Conservation (phyloP, 2,329 filamentous ascomycete species). For the Tolypocladium capitatum region DNA sequence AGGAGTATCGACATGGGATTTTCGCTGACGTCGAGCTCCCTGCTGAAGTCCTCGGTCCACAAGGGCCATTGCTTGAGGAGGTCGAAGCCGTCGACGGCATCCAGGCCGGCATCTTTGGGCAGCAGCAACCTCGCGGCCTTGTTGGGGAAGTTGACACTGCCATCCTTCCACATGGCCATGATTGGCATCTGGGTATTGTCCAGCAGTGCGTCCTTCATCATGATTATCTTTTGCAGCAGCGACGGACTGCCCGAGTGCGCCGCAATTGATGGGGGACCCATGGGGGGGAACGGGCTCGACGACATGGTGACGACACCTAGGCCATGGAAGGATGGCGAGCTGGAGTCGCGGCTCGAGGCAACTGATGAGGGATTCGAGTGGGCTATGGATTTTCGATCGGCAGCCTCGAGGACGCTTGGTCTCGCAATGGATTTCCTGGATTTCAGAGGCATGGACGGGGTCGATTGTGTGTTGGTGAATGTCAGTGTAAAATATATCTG, state of each 20-base stretch:
- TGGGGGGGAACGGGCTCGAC: conserved; percentile 49
- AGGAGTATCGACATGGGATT: conserved; percentile 55
- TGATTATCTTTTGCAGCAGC: conserved; percentile 56
- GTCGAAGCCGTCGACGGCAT: conserved; percentile 35
- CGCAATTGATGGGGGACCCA: conserved; percentile 48
- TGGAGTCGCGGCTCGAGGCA: conserved; percentile 33
- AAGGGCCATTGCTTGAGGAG: conserved; percentile 47
- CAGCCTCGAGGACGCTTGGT: conserved; percentile 28
- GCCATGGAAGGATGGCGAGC: conserved; percentile 32
- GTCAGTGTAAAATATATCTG: conserved; percentile 61
- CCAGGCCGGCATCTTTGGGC: conserved; percentile 24
- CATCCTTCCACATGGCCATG: conserved; percentile 70
- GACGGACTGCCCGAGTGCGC: conserved; percentile 46
- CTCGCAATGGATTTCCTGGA: conserved; percentile 25
- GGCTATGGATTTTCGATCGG: conserved; percentile 29
- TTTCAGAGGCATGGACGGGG: conserved; percentile 16
- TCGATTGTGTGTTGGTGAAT: conserved; percentile 49
- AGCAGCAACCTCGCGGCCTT: conserved; percentile 46
- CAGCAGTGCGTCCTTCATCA: conserved; percentile 65
- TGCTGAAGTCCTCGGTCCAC: conserved; percentile 54
- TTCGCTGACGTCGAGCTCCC: conserved; percentile 41
- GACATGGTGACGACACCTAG: conserved; percentile 41
- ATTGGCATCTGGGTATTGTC: conserved; percentile 65
- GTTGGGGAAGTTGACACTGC: conserved; percentile 61
- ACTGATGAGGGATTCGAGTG: conserved; percentile 33